Percentiles rank a stretch among this genome's conserved stretches.
These are phyloP conservation scores for Camelina hispida DNA, from an alignment of 345 rosid species.

Conservation along the genomic window DNA sequence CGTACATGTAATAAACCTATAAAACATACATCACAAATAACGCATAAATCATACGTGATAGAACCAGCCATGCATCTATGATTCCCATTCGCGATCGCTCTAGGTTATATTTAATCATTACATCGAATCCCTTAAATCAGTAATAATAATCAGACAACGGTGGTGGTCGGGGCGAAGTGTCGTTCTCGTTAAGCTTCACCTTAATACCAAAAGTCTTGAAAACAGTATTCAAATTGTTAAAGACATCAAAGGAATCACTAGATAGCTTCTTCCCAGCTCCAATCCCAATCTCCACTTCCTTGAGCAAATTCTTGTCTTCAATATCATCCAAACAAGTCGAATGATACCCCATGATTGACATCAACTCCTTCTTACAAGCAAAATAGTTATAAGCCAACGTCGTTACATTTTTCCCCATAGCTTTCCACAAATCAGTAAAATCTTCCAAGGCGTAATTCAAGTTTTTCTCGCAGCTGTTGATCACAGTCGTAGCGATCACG, in stretches of 20 bases:
- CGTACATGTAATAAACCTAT: constrained; percentile 38
- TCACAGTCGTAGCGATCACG: constrained; percentile 2
- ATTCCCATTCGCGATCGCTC: constrained; percentile 31
- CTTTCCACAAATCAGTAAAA: constrained; percentile 31
- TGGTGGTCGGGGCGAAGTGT: constrained; percentile 43
- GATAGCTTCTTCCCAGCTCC: constrained; percentile 40
- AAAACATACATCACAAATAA: constrained; percentile 36
- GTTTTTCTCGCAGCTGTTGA: constrained; percentile 40
- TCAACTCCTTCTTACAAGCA: constrained; percentile 35
- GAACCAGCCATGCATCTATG: constrained; percentile 26
- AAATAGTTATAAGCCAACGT: constrained; percentile 42
- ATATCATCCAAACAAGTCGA: constrained; percentile 46
- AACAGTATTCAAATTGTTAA: constrained; percentile 28
- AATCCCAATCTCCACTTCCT: constrained; percentile 40
- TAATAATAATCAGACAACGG: constrained; percentile 42
- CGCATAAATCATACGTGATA: constrained; percentile 33
- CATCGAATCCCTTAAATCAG: constrained; percentile 21
- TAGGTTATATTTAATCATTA: constrained; percentile 16
- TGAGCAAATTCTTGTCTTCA: constrained; percentile 30
- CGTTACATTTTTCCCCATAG: constrained; percentile 34
- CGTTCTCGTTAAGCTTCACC: constrained; percentile 42
- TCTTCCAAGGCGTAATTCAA: constrained; percentile 42
- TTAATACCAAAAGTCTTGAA: constrained; percentile 43
- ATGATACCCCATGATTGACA: constrained; percentile 39
- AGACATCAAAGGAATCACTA: constrained; percentile 35